Conservation (phyloP, 495 filamentous ascomycete genomes). For the Neohortaea acidophila region DNA sequence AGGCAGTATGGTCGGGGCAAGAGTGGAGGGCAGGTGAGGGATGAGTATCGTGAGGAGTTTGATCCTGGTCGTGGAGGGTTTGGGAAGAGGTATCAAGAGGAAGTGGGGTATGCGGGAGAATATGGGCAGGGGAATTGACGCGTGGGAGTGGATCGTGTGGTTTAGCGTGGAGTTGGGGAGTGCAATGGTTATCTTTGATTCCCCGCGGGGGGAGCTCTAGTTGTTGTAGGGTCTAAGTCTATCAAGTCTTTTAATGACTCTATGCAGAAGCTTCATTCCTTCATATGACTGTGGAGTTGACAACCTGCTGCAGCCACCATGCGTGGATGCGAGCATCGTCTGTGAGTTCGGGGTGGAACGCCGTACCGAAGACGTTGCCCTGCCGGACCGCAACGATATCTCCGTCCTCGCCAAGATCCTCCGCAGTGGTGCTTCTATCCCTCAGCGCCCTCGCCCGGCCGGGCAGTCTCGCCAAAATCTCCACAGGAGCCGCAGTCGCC, state of each 20-base stretch:
- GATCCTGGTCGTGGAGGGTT: conserved; percentile 87
- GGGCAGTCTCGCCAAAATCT: conserved; percentile 44
- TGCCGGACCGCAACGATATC: conserved; percentile 86
- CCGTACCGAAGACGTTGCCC: conserved; percentile 89
- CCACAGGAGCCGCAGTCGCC: conserved; percentile 29
- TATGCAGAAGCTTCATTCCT: too few relatives aligned
- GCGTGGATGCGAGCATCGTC: conserved; percentile 75
- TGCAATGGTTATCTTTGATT: too few relatives aligned
- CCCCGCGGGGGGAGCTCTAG: too few relatives aligned
- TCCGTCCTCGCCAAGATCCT: conserved; percentile 41
- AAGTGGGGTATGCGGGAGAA: conserved; percentile 14
- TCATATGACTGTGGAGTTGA: too few relatives aligned
- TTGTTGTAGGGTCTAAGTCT: too few relatives aligned
- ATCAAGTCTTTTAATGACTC: too few relatives aligned
- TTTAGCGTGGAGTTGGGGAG: not conserved
- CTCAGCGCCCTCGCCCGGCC: conserved; percentile 26
- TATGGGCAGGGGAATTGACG: conserved; percentile 1
- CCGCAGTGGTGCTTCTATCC: conserved; percentile 29
- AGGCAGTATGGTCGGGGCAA: conserved; percentile 84
- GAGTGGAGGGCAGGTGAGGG: conserved; percentile 89
- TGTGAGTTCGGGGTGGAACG: conserved; percentile 93
- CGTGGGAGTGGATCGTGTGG: not conserved
- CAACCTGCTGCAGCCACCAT: conserved; percentile 88
- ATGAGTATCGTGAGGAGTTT: conserved; percentile 93
- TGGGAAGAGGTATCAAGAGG: conserved; percentile 32